Evolutionary conservation across 2,329 filamentous ascomycete species (phyloP).

Genomic region (Alternaria gansuensis): DNA sequence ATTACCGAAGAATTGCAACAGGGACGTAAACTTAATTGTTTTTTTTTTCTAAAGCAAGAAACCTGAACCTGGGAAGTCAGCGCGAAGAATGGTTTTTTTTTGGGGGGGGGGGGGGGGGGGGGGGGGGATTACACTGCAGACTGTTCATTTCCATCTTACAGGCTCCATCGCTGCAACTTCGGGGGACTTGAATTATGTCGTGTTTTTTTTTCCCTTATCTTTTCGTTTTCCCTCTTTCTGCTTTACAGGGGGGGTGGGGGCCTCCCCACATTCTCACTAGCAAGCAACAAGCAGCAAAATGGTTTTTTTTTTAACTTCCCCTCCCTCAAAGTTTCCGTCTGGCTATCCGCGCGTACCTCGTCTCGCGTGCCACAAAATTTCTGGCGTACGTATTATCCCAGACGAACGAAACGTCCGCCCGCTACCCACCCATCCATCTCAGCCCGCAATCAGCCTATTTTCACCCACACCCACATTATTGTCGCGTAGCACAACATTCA

Average conservation of each 20-base stretch:
- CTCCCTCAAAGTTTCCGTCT: background rate
- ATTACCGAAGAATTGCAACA: too few species aligned
- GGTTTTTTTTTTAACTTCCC: too few species aligned
- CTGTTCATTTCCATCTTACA: background rate
- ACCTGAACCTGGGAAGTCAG: background rate
- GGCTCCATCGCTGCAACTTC: constrained; percentile 9
- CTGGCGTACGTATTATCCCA: too few species aligned
- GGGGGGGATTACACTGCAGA: too few species aligned
- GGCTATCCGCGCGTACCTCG: constrained; percentile 9
- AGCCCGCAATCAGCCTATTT: constrained; percentile 1
- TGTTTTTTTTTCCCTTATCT: too few species aligned
- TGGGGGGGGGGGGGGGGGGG: background rate
- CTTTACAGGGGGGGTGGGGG: background rate
- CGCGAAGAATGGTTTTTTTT: constrained; percentile 3
- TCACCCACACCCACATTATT: background rate
- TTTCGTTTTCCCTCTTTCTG: background rate
- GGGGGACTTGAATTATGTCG: background rate
- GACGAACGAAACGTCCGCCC: background rate
- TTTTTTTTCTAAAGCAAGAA: too few species aligned
- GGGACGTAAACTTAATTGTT: too few species aligned
- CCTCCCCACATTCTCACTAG: too few species aligned
- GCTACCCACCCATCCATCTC: background rate
- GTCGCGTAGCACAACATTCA: constrained; percentile 9
- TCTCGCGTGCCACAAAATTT: constrained; percentile 5
- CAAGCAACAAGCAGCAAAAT: too few species aligned